Evolutionary conservation across 2,329 filamentous ascomycete species (phyloP).

Genomic region (Ophiostoma triangulosporum): DNA sequence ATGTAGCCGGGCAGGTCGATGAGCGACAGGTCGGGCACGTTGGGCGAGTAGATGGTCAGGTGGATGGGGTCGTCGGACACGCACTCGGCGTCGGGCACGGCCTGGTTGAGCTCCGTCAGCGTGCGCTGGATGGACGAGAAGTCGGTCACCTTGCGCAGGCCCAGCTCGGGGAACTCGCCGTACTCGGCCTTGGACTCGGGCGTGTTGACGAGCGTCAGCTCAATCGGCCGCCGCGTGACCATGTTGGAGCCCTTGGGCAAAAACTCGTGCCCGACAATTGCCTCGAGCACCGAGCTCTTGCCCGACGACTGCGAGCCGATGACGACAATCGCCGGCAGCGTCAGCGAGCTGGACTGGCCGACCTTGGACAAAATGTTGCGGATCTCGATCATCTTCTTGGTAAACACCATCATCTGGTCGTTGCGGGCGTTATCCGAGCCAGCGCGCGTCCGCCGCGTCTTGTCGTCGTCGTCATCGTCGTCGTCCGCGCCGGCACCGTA

Average conservation of each 20-base stretch:
- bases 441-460: slow-evolving; percentile 25
- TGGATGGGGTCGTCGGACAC: slow-evolving; percentile 96
- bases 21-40: slow-evolving; percentile 86
- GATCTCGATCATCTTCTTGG: slow-evolving; percentile 99
- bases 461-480: slow-evolving; percentile 3
- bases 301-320: slow-evolving; percentile 97
- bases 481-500: slow-evolving; percentile 58
- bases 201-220: slow-evolving; percentile 90
- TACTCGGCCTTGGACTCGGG: slow-evolving; percentile 79
- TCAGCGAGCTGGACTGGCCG: slow-evolving; percentile 78
- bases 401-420: slow-evolving; percentile 98
- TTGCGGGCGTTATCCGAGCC: slow-evolving; percentile 63
- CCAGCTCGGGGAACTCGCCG: slow-evolving; percentile 88
- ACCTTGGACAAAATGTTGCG: slow-evolving; percentile 81
- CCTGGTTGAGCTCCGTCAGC: slow-evolving; percentile 84
- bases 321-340: slow-evolving; percentile 93
- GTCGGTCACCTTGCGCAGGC: slow-evolving; percentile 78
- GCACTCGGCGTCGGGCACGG: slow-evolving; percentile 80
- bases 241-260: slow-evolving; percentile 97
- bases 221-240: slow-evolving; percentile 92
- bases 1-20: slow-evolving; percentile 98
- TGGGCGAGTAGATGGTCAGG: slow-evolving; percentile 85
- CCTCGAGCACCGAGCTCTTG: slow-evolving; percentile 93
- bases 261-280: slow-evolving; percentile 96
- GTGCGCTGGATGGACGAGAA: slow-evolving; percentile 88